A percentile compares a stretch with the other conserved stretches of the same genome.
These are phyloP conservation scores for Mucor racemosus DNA, from an alignment of 371 early-diverging fungal species.

Conservation along the genomic window DNA sequence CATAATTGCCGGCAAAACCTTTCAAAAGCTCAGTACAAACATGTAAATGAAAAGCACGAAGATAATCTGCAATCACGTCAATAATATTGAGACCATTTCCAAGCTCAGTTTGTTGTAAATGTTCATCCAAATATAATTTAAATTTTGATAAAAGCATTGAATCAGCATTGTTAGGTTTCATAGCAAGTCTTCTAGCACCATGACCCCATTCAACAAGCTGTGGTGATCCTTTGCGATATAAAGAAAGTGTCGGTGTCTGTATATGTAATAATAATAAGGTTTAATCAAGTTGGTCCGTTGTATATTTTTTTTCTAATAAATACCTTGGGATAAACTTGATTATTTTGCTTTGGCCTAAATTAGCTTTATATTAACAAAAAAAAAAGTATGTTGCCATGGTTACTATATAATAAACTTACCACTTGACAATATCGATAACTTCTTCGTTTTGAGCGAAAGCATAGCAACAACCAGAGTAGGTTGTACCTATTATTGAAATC, in stretches of 20 bases:
- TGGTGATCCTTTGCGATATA: constrained; percentile 50
- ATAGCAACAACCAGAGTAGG: constrained; percentile 53
- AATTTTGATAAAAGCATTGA: constrained; percentile 60
- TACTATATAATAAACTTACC: constrained; percentile 34
- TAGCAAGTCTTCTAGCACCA: constrained; percentile 58
- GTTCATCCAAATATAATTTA: constrained; percentile 61
- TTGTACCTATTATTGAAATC: constrained; percentile 35
- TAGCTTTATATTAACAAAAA: not conserved
- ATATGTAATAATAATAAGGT: not conserved
- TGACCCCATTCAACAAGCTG: constrained; percentile 64
- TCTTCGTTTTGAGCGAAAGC: constrained; percentile 57
- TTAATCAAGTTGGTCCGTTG: not conserved
- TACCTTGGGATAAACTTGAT: constrained; percentile 55
- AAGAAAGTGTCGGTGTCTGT: constrained; percentile 50
- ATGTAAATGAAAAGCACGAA: constrained; percentile 60
- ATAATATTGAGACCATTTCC: constrained; percentile 59
- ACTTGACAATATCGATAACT: constrained; percentile 52
- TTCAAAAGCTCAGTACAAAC: constrained; percentile 59
- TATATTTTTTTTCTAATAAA: not conserved
- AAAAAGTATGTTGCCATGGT: constrained; percentile 1
- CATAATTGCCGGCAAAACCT: constrained; percentile 52
- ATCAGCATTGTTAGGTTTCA: constrained; percentile 59
- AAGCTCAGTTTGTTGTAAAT: constrained; percentile 54
- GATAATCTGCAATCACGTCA: constrained; percentile 61
- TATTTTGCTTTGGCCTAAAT: constrained; percentile 49